phyloP scores from a whole-genome alignment of 495 filamentous ascomycete species.

The Cercophora samala region DNA sequence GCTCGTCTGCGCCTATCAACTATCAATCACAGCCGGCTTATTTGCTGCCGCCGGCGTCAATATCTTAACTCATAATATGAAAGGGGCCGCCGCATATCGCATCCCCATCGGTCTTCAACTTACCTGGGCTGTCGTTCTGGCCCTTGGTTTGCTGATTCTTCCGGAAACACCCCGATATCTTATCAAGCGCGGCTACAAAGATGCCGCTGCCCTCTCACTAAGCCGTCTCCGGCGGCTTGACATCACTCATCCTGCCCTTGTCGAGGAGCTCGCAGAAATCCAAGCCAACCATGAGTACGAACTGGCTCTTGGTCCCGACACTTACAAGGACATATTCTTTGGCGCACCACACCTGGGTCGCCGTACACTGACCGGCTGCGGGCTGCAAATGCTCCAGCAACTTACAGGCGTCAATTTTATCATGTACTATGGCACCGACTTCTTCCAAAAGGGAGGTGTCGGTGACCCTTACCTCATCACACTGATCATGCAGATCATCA shows the following conservation, averaged over 20 bases:
- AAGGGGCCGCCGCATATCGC: conserved; percentile 66
- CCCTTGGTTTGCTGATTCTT: conserved; percentile 67
- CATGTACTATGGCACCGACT: conserved; percentile 77
- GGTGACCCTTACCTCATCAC: conserved; percentile 64
- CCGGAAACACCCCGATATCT: conserved; percentile 87
- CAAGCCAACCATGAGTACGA: conserved; percentile 88
- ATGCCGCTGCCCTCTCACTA: conserved; percentile 68
- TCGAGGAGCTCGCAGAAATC: conserved; percentile 82
- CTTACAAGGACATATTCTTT: conserved; percentile 68
- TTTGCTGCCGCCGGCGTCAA: conserved; percentile 80
- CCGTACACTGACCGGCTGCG: conserved; percentile 53
- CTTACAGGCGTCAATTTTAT: conserved; percentile 58
- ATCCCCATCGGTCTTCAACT: conserved; percentile 87
- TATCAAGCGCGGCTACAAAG: conserved; percentile 71
- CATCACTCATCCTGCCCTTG: conserved; percentile 66
- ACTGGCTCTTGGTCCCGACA: conserved; percentile 66
- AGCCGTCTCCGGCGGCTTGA: conserved; percentile 74
- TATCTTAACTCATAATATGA: conserved; percentile 65
- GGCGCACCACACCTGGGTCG: conserved; percentile 56
- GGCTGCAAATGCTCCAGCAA: conserved; percentile 59
- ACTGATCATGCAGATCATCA: conserved; percentile 73
- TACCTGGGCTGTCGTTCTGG: conserved; percentile 75
- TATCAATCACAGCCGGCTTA: conserved; percentile 83
- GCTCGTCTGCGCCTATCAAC: conserved; percentile 86
- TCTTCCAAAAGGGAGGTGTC: conserved; percentile 66